These are phyloP conservation scores for Drosera spatulata DNA, from an alignment of 179 eudicot genomes.

Conservation along the genomic window DNA sequence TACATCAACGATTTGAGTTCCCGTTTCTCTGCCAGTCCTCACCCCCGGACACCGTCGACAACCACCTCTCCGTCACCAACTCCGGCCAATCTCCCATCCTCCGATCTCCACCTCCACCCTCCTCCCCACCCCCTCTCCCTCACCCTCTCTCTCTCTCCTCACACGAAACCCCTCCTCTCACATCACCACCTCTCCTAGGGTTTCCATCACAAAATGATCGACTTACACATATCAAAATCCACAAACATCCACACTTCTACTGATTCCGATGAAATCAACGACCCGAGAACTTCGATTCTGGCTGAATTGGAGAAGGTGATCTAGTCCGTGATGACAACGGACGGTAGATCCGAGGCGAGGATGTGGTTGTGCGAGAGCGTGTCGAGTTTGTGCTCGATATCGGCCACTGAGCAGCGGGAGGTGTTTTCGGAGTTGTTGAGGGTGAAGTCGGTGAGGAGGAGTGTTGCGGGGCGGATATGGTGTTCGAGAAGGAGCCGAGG, in stretches of 20 bases:
- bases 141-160: too few relatives aligned
- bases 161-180: too few relatives aligned
- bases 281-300: constrained; percentile 38
- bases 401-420: constrained; percentile 29
- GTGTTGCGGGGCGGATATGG: constrained; percentile 64
- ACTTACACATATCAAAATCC: constrained; percentile 51
- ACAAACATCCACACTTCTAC: constrained; percentile 17
- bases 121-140: too few relatives aligned
- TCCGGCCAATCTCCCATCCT: too few relatives aligned
- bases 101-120: too few relatives aligned
- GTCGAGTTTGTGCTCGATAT: constrained; percentile 42
- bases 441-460: constrained; percentile 38
- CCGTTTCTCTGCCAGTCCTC: too few relatives aligned
- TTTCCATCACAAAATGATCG: constrained; percentile 34
- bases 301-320: constrained; percentile 39
- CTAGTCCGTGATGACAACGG: constrained; percentile 43
- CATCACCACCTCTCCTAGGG: too few relatives aligned
- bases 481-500: constrained; percentile 57
- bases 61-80: too few relatives aligned
- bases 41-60: too few relatives aligned
- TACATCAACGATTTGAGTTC: too few relatives aligned
- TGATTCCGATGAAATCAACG: constrained; percentile 20
- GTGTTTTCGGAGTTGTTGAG: constrained; percentile 54
- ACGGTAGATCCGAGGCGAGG: constrained; percentile 77
- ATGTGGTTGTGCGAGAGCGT: constrained; percentile 82